Evolutionary conservation across 164 flowering plant genomes (phyloP), one percentile per base, ranked within the genome.

Genomic region (Aristolochia californica): DNA sequence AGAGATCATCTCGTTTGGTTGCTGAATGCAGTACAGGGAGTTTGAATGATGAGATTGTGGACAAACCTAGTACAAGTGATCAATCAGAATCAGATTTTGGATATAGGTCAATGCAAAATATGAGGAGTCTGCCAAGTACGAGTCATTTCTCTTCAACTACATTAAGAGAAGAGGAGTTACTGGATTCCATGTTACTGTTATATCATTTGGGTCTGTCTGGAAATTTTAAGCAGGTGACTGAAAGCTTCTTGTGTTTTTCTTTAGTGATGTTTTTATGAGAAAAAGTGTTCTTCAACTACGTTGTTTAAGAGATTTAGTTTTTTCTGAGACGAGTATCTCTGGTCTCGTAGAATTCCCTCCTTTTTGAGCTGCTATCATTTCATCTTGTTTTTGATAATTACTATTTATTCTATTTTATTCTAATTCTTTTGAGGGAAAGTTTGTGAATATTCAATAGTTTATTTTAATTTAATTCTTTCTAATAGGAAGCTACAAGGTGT

Each of bases 31-130:
- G 84, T 70, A 50, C 85, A 43, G 79, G 83, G 66, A 82, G 70
- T 73, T 62, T 91, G 70, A 80, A 78, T 83, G 96, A 83, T 65
- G 98, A 91, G 56, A 82, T 91, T 34, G 77, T 70, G n/a, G 88
- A 88, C 69, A 91, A 91, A 66, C 93, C 98, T 56, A 84, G 98
- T 74, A 70, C 98, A n/a, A 91, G 98, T 70, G 84, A 77, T 45
- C 90, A 80, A 58, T 64, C 96, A 64, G 88, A 80, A 60, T 60
- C 88, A 15, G 90, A 79, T 43, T 78, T 72, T 72, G 72, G 68
- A 62, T 86, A 80, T 69, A 78, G 76, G 34, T 75, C 78, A 11
- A 60, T 83, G 66, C 87, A 75, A 63, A 78, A 74, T 47, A 44
- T 64, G 62, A 81, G 76, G 67, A 70, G 53, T 71, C 64, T 83